Conservation (phyloP, 2,329 filamentous ascomycete species). For the Fusarium albosuccineum region DNA sequence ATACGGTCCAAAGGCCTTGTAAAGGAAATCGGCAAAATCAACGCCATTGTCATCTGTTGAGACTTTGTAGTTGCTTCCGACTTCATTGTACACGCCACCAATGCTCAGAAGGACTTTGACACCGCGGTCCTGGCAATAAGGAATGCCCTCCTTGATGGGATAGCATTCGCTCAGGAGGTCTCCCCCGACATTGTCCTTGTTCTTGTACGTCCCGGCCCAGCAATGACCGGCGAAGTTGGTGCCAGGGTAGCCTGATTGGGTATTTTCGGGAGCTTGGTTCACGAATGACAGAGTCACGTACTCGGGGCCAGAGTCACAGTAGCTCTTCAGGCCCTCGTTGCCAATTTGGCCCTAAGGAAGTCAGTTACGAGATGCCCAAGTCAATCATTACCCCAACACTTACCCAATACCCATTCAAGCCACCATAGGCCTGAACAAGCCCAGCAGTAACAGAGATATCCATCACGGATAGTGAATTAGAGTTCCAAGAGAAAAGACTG, state of each 20-base stretch:
- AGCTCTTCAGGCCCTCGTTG: conserved; percentile 48
- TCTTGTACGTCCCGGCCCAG: conserved; percentile 44
- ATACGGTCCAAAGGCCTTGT: conserved; percentile 55
- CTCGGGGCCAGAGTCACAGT: conserved; percentile 55
- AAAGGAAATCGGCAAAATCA: conserved; percentile 56
- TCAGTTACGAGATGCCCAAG: conserved; percentile 1
- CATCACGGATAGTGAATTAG: conserved; percentile 37
- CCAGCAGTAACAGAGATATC: conserved; percentile 43
- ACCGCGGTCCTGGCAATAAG: conserved; percentile 56
- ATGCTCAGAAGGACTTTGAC: conserved; percentile 60
- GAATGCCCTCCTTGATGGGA: conserved; percentile 55
- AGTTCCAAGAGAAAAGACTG: conserved; percentile 48
- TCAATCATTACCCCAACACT: conserved; percentile 2
- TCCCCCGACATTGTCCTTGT: conserved; percentile 43
- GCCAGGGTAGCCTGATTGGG: conserved; percentile 51
- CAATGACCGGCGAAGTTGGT: conserved; percentile 58
- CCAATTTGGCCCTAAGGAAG: conserved; percentile 52
- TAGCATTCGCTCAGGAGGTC: conserved; percentile 53
- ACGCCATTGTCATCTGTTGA: conserved; percentile 47
- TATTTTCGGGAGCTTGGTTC: conserved; percentile 54
- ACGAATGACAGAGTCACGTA: conserved; percentile 57
- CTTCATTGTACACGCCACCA: conserved; percentile 50
- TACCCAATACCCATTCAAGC: conserved; percentile 59
- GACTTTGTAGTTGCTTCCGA: conserved; percentile 52
- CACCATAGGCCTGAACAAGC: conserved; percentile 44